Evolutionary conservation across 306 rosid species (phyloP).

Genomic region (Ceratonia siliqua): DNA sequence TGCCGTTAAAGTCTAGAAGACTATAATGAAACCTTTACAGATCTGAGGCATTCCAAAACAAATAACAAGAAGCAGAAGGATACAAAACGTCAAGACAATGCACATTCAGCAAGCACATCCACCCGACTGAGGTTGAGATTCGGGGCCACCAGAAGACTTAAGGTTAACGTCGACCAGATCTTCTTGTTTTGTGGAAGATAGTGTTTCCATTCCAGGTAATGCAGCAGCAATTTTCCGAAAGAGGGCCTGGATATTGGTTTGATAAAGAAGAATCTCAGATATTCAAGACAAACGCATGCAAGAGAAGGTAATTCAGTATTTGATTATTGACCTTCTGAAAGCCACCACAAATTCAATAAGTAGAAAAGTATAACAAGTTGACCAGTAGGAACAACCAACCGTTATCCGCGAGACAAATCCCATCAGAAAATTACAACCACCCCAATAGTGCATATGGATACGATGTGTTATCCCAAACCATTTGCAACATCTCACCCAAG

Average conservation of each 20-base stretch:
- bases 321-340: not conserved
- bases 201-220: conserved; percentile 93
- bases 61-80: conserved; percentile 30
- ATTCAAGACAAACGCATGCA: not conserved
- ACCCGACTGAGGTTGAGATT: conserved; percentile 62
- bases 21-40: conserved; percentile 46
- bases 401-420: not conserved
- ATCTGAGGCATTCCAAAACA: conserved; percentile 36
- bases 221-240: conserved; percentile 91
- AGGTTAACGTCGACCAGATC: conserved; percentile 94
- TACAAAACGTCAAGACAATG: conserved; percentile 38
- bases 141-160: conserved; percentile 54
- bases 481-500: conserved; percentile 22
- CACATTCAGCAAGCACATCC: conserved; percentile 69
- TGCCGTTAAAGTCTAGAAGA: conserved; percentile 36
- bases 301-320: not conserved
- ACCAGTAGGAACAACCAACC: conserved; percentile 12
- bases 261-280: not conserved
- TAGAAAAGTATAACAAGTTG: conserved; percentile 9
- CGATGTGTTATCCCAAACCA: conserved; percentile 21
- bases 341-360: not conserved
- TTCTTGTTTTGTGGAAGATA: conserved; percentile 82
- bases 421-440: conserved; percentile 10
- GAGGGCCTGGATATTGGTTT: conserved; percentile 61
- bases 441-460: conserved; percentile 2